A percentile compares a stretch with the other conserved stretches of the same genome.
Conservation (phyloP, 305 asterid genomes). For the Withania somnifera region DNA sequence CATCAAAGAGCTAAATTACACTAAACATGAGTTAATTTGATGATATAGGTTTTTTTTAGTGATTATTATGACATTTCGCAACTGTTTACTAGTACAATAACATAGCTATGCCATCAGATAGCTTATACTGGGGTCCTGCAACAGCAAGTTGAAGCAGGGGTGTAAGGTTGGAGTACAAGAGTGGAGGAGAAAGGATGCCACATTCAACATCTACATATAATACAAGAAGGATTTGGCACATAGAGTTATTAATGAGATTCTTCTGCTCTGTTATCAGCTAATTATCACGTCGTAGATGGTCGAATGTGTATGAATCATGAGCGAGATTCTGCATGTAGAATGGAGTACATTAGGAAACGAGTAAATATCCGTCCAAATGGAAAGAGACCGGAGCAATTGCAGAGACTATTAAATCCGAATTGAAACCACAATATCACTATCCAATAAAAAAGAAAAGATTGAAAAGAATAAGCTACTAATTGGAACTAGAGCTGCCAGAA, state of each 20-base stretch:
- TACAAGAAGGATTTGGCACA: neutral
- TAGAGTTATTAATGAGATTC: neutral
- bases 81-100: neutral
- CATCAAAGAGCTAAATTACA: neutral
- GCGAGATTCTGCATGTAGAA: slow-evolving; percentile 3
- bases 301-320: slow-evolving; percentile 4
- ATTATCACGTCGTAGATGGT: neutral
- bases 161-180: neutral
- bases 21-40: neutral
- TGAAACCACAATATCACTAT: neutral
- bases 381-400: neutral
- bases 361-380: neutral
- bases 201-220: neutral
- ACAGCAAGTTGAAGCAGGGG: neutral
- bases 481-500: neutral
- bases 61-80: neutral
- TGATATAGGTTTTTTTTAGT: neutral
- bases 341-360: neutral
- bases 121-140: neutral
- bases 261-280: neutral
- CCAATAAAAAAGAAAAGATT: neutral
- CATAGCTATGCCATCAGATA: neutral
- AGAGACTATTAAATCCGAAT: neutral
- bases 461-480: neutral
- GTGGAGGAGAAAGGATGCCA: neutral